Base-by-base conservation (phyloP, 352 stramenopile genomes). In the Blastocystis sp. region DNA sequence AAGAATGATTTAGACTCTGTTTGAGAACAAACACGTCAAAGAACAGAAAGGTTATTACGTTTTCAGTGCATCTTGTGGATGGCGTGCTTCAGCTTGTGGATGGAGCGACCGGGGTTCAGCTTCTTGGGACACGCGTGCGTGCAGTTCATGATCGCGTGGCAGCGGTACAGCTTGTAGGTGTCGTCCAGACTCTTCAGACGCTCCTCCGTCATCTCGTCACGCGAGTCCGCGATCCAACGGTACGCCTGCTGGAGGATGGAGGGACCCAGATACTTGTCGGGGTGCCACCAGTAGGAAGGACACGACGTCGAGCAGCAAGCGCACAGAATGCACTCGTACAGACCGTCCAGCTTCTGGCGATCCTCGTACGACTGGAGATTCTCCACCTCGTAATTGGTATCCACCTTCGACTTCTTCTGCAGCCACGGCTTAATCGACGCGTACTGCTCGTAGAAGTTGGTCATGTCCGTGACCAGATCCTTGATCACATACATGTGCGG, bases 401-500 rank as follows among this genome's bases (percentile, higher is more conserved):
- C 93, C 75, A 99, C 92, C 95, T 95, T 98, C 29, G 96, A 95
- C 90, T 99, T 92, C 54, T 64, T 63, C 89, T 98, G 94, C 75
- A 99, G 92, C 95, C 95, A 99, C 24, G 96, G 96, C 91, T 99
- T 92, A 89, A 99, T 99, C 85, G 92, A 88, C 48, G 92, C 92
- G 90, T 97, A 97, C 91, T 97, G 94, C 88, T 96, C 92, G 91
- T 97, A 97, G 86, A 97, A 99, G 91, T 98, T 98, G 88, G 94
- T 96, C 92, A 99, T 95, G 90, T 99, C 96, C 0, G 44, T 9
- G 67, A 99, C 95, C 40, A 99, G 91, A 89, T 99, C 96, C 87
- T 97, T 97, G 67, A 98, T 88, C 14, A 99, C 95, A 88, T 96
- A 98, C 96, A 98, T 98, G 91, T 99, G 96, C 54, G 96, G 96